Conservation (phyloP, 2,329 filamentous ascomycete species). For the Didymella glomerata region DNA sequence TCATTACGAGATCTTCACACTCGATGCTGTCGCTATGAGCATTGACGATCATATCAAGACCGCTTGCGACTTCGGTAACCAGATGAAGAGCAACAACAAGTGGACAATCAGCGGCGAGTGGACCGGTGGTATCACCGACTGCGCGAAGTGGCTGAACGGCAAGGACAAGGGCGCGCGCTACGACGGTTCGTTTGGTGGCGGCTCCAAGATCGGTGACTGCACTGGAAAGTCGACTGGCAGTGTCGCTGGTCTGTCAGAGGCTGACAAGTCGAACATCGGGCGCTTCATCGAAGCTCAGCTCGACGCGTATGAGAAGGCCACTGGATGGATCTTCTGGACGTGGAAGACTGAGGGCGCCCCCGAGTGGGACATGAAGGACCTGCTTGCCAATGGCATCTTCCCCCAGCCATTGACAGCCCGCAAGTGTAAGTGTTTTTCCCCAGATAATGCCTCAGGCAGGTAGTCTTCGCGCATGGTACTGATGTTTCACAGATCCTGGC, state of each 20-base stretch:
- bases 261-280: conserved; percentile 55
- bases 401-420: conserved; percentile 54
- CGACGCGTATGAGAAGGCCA: conserved; percentile 58
- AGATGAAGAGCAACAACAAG: conserved; percentile 58
- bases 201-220: conserved; percentile 54
- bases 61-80: conserved; percentile 56
- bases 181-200: conserved; percentile 53
- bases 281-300: conserved; percentile 59
- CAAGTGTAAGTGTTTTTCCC: conserved; percentile 45
- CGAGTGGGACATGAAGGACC: conserved; percentile 59
- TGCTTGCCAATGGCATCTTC: conserved; percentile 58
- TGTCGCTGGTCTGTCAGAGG: conserved; percentile 52
- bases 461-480: conserved; percentile 14
- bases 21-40: conserved; percentile 49
- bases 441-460: conserved; percentile 2
- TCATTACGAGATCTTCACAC: conserved; percentile 59
- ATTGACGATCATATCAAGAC: conserved; percentile 52
- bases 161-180: conserved; percentile 58
- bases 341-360: conserved; percentile 61
- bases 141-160: conserved; percentile 59
- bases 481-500: conserved; percentile 43
- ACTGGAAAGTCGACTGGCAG: conserved; percentile 56
- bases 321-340: conserved; percentile 61
- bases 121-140: conserved; percentile 59
- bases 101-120: conserved; percentile 59